Evolutionary conservation across 805 yeast genomes (phyloP), one percentile per base, ranked within the genome.

Genomic region (Ogataea paradorogensis): DNA sequence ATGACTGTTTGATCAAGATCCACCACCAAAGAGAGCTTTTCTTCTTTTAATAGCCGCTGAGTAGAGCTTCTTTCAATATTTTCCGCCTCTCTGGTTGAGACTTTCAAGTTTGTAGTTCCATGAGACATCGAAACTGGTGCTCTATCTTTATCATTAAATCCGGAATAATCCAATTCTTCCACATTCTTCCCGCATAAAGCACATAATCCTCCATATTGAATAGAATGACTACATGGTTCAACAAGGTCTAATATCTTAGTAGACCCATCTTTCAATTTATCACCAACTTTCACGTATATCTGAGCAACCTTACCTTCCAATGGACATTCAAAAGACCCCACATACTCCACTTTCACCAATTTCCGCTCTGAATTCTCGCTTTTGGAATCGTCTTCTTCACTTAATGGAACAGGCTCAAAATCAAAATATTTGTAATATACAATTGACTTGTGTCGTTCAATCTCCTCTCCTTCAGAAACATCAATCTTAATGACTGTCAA

Each of bases 1-100:
- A 93, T 91, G 5, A 93, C 95, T 0, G 99, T 93, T 61, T 93
- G 99, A 66, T 93, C 99, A 47, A 93, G 71, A 69, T 93, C 99
- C 5, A 93, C 99, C 21, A 93, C 98, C 41, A 93, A 70, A 22
- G 93, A 89, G 46, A 93, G 69, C 59, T 86, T 87, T 43, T 73
- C 68, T 38, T 78, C 84, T 11, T 69, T 59, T 5, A 80, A 62
- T 33, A 93, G 69, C 43, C 83, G 69, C 41, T 70, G 66, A 4
- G 87, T 78, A 37, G 89, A 73, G 22, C 67, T 66, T 45, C 76
- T 75, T 57, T 90, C 98, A 34, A 93, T 80, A 45, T 81, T 79
- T 45, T 79, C 82, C 2, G 98, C 99, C 65, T 93, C 99, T 45
- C 75, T 80, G 34, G 81, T 73, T 29, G 95, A 83, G 15, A 93